Base-by-base conservation (phyloP, 1,139 yeast genomes). In the Yamadazyma sp. region DNA sequence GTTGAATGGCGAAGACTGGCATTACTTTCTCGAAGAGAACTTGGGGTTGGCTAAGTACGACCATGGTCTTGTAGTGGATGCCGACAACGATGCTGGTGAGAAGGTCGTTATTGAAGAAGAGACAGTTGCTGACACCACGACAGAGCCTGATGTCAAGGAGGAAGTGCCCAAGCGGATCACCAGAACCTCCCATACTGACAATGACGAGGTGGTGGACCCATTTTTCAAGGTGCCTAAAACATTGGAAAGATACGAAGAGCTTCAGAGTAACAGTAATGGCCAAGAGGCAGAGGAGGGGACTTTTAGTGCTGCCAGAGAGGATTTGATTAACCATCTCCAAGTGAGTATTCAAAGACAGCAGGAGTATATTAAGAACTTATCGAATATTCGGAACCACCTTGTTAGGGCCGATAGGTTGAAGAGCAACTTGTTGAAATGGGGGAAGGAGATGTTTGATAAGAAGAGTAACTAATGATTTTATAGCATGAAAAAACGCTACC, bases 1-100 rank as follows among this genome's bases (percentile, higher is more conserved):
- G 1, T 79, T 90, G 53, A 70, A 89, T 38, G 96, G 97, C 9
- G 97, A 90, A 54, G 92, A 87, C 58, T 86, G 95, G 54, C 73
- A 71, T 36, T 80, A 79, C 45, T 62, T 83, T 29, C 67, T 82
- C 29, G 89, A 77, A 42, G 80, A 77, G 26, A 78, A 78, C 41
- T 60, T 89, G 58, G 78, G 80, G 20, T 68, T 89, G 35, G 83
- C 87, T 2, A 70, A 65, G 21, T 86, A 86, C 54, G 86, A 86
- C 54, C 89, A 84, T 51, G 79, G 82, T 30, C 62, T 71, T 55
- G 67, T 60, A 40, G 68, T 62, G 18, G 69, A 64, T 14, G 48
- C 46, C 18, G 42, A 43, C 18, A 38, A 22, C 11, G 23, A 14
- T 27, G 7, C 29, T 3, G 20, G 17, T 9, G 25, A n/a, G n/a